Evolutionary conservation across 116 monocot species (phyloP).

Genomic region (Dioscorea cayenensis): DNA sequence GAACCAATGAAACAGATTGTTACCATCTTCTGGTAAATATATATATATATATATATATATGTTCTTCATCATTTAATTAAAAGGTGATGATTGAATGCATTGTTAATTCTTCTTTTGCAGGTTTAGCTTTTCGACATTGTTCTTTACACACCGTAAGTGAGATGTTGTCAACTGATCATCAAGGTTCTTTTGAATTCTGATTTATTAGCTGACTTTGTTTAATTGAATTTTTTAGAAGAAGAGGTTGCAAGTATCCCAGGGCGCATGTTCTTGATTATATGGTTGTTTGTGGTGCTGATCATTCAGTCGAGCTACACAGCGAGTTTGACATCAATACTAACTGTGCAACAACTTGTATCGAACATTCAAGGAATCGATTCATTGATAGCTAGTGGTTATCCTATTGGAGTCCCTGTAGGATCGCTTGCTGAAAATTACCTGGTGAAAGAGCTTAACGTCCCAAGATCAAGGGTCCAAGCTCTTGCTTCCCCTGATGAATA

Average conservation of each 20-base stretch:
- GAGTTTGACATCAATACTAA: conserved; percentile 45
- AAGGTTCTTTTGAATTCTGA: not conserved
- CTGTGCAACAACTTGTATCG: conserved; percentile 41
- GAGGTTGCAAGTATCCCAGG: conserved; percentile 33
- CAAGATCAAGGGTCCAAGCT: conserved; percentile 32
- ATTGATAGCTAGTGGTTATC: conserved; percentile 19
- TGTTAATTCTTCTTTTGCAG: conserved; percentile 11
- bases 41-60: not conserved
- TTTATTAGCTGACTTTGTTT: not conserved
- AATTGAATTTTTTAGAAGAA: conserved; percentile 19
- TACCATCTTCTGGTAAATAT: conserved; percentile 43
- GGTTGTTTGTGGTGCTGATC: conserved; percentile 52
- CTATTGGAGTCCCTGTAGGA: conserved; percentile 46
- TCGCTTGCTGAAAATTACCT: conserved; percentile 37
- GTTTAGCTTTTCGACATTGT: conserved; percentile 41
- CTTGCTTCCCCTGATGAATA: conserved; percentile 40
- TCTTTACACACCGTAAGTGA: conserved; percentile 33
- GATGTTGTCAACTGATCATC: not conserved
- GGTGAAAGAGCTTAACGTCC: conserved; percentile 24
- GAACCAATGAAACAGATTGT: conserved; percentile 35
- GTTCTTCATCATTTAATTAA: not conserved
- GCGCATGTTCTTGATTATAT: conserved; percentile 37
- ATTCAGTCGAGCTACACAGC: conserved; percentile 55
- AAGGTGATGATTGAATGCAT: not conserved
- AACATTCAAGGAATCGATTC: conserved; percentile 35